Evolutionary conservation across 2,329 filamentous ascomycete genomes (phyloP), one percentile per base, ranked within the genome.

Genomic region (Alternaria conjuncta): DNA sequence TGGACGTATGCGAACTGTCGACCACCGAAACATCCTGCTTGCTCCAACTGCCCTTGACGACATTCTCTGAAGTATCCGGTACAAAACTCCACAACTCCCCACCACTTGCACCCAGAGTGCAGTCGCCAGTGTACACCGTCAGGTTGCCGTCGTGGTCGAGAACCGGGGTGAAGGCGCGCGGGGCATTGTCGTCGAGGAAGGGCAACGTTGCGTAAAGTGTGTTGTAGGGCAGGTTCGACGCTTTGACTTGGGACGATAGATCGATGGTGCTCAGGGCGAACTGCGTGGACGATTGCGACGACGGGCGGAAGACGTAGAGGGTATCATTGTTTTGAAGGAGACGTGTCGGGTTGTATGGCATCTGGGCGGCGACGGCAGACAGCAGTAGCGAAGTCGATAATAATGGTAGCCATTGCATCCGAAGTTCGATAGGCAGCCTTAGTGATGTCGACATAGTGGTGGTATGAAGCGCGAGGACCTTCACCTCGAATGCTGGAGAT

Each of bases 291-390:
- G 75, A 82, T 51, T 72, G 60, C 41, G 84, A 80, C 30, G 80
- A 82, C 12, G 90, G 86, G 32, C 85, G 83, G 71, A 97, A 89
- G 67, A 95, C 85, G 78, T 96, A 97, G 63, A 89, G 89, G 30
- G 87, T 76, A 18, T 87, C 84, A 64, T 80, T 78, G 57, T 82
- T 81, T 49, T 89, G 84, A 61, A 95, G 86, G 56, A 96, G 86
- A 28, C 87, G 88, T 0, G 93, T 93, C 3, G 93, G 91, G 59
- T 90, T 89, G 82, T 96, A 97, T 25, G 93, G 93, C 56, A 93
- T 85, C 53, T 82, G 78, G 44, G 82, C 81, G n/a, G 56, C 46
- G 23, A 28, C 45, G 18, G 23, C 46, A 13, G 55, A 41, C 18
- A 50, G 23, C 26, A 54, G 41, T 10, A 58, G 60, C 28, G 49